Percentiles rank a stretch among this genome's conserved stretches.
phyloP scores from a whole-genome alignment of 768 basidiomycete genomes.

The Mycena vitilis region DNA sequence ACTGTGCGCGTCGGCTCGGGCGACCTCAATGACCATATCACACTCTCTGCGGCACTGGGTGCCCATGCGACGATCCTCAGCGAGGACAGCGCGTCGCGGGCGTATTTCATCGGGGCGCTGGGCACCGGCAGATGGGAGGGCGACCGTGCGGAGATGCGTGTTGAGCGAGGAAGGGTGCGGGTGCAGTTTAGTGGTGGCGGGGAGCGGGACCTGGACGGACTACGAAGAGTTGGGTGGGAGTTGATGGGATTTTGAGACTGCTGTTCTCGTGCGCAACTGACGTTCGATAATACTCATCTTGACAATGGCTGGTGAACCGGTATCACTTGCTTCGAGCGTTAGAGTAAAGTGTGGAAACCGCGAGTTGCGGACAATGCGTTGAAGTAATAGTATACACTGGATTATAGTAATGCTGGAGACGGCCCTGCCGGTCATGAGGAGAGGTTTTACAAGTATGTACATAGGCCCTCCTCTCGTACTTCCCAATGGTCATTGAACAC shows the following conservation, averaged over 20 bases:
- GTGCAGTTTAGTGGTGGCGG: constrained; percentile 39
- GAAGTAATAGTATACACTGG: too few relatives aligned
- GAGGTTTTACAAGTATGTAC: too few relatives aligned
- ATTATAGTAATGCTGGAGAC: too few relatives aligned
- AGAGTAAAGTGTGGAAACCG: too few relatives aligned
- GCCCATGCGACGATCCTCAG: constrained; percentile 47
- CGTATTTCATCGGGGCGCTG: constrained; percentile 51
- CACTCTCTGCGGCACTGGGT: constrained; percentile 45
- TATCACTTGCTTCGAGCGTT: too few relatives aligned
- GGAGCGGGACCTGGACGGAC: constrained; percentile 39
- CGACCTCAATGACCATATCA: constrained; percentile 50
- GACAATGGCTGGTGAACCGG: too few relatives aligned
- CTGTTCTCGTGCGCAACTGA: too few relatives aligned
- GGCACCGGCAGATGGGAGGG: constrained; percentile 43
- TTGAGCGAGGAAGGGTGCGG: constrained; percentile 40
- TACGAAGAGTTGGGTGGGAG: constrained; percentile 39
- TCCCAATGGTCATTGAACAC: too few relatives aligned
- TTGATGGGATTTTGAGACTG: constrained; percentile 29
- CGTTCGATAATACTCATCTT: too few relatives aligned
- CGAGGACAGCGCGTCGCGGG: constrained; percentile 46
- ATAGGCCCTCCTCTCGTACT: too few relatives aligned
- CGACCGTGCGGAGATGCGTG: constrained; percentile 40
- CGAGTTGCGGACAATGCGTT: too few relatives aligned
- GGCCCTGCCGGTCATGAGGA: too few relatives aligned
- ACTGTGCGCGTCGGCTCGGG: constrained; percentile 51